phyloP scores from a whole-genome alignment of 2,329 filamentous ascomycete genomes.

The Penicillium occitanis region DNA sequence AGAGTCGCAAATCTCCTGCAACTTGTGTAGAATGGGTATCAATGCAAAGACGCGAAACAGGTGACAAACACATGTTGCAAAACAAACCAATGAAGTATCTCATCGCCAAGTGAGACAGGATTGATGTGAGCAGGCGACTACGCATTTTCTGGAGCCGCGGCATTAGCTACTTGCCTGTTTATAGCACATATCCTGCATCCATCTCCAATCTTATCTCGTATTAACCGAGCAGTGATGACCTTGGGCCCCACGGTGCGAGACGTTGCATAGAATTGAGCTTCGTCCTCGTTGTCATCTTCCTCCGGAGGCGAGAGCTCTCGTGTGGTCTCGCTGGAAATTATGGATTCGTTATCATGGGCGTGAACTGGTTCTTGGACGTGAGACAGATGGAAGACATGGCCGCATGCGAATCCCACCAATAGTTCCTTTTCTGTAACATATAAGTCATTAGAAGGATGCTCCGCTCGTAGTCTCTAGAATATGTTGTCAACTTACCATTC shows the following conservation, averaged over 20 bases:
- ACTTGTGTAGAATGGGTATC: conserved; percentile 18
- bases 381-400: conserved; percentile 66
- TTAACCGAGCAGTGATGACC: conserved; percentile 77
- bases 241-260: conserved; percentile 73
- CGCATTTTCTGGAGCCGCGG: conserved; percentile 11
- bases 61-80: conserved; percentile 8
- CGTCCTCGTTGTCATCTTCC: neutral
- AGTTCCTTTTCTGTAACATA: conserved; percentile 52
- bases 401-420: conserved; percentile 66
- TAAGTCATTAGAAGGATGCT: neutral
- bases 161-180: conserved; percentile 35
- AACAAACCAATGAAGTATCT: neutral
- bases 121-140: neutral
- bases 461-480: neutral
- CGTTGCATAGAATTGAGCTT: conserved; percentile 28
- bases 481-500: conserved; percentile 34
- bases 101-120: neutral
- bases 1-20: neutral
- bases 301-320: conserved; percentile 20
- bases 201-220: conserved; percentile 65
- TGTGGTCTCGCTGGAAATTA: conserved; percentile 24
- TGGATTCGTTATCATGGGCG: conserved; percentile 16
- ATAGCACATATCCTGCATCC: conserved; percentile 43
- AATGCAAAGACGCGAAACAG: conserved; percentile 10
- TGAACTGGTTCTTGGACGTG: conserved; percentile 53